phyloP scores from a whole-genome alignment of 2,329 filamentous ascomycete species.

The Byssoonygena ceratinophila region DNA sequence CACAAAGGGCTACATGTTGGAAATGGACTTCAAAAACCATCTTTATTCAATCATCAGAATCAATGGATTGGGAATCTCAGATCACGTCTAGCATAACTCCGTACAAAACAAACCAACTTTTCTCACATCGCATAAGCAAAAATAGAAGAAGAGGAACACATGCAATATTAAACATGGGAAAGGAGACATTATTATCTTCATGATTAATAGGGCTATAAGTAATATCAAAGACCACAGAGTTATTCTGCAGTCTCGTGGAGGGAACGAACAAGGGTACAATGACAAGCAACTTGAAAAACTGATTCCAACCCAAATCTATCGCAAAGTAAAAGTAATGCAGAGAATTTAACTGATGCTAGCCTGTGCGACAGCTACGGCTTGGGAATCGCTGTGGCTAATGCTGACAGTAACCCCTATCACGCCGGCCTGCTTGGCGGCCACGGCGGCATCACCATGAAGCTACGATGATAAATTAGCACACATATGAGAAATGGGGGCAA shows the following conservation, averaged over 20 bases:
- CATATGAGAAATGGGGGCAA: neutral
- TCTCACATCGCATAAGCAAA: neutral
- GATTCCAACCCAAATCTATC: neutral
- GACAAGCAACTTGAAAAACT: neutral
- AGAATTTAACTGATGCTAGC: conserved; percentile 53
- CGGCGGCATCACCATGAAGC: conserved; percentile 76
- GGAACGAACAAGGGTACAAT: neutral
- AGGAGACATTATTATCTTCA: neutral
- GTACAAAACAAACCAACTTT: conserved; percentile 9
- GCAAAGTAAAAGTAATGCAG: neutral
- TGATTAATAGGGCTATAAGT: conserved; percentile 3
- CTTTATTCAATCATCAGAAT: too few relatives aligned
- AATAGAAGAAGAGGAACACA: neutral
- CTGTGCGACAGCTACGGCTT: conserved; percentile 89
- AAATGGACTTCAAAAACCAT: too few relatives aligned
- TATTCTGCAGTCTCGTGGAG: neutral
- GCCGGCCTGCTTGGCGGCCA: conserved; percentile 73
- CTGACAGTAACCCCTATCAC: conserved; percentile 84
- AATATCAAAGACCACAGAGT: neutral
- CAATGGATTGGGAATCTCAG: conserved; percentile 1
- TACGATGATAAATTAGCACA: conserved; percentile 40
- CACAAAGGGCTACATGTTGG: too few relatives aligned
- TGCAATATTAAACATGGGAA: neutral
- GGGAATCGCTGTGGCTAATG: conserved; percentile 88
- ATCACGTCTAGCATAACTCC: neutral